Evolutionary conservation across 129 eudicot species (phyloP).

Genomic region (Artemisia annua): DNA sequence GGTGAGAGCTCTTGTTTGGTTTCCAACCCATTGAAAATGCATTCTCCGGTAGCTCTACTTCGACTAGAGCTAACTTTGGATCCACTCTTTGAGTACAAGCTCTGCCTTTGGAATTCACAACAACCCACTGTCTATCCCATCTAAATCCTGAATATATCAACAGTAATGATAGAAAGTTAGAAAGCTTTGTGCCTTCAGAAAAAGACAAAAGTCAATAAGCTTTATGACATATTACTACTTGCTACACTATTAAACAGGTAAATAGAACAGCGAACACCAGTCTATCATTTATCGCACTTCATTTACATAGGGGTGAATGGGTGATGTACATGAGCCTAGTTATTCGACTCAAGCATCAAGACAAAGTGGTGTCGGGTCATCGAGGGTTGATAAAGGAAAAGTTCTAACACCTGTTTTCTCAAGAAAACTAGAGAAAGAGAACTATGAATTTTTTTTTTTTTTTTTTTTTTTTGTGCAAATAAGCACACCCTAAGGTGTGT

Average conservation of each 20-base stretch:
- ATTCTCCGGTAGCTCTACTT: conserved; percentile 61
- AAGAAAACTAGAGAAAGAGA: too few relatives aligned
- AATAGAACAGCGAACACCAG: not conserved
- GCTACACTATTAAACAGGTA: not conserved
- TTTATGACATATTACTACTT: not conserved
- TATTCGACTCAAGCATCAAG: not conserved
- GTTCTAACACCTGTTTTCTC: too few relatives aligned
- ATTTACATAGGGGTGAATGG: not conserved
- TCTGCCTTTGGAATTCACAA: conserved; percentile 82
- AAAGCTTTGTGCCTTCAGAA: not conserved
- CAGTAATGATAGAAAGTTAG: not conserved
- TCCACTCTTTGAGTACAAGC: conserved; percentile 78
- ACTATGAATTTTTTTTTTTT: too few relatives aligned
- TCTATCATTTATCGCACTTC: not conserved
- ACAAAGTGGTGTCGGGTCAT: not conserved
- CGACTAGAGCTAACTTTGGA: conserved; percentile 78
- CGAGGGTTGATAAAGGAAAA: not conserved
- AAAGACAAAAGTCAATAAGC: not conserved
- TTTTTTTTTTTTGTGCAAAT: too few relatives aligned
- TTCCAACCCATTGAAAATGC: conserved; percentile 61
- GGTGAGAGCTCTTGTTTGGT: conserved; percentile 51
- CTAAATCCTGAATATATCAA: conserved; percentile 57
- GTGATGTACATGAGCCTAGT: too few relatives aligned
- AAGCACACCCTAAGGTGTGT: too few relatives aligned
- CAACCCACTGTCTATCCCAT: conserved; percentile 89